phyloP scores from a whole-genome alignment of 108 stramenopile species.

The Fragilaria radians region DNA sequence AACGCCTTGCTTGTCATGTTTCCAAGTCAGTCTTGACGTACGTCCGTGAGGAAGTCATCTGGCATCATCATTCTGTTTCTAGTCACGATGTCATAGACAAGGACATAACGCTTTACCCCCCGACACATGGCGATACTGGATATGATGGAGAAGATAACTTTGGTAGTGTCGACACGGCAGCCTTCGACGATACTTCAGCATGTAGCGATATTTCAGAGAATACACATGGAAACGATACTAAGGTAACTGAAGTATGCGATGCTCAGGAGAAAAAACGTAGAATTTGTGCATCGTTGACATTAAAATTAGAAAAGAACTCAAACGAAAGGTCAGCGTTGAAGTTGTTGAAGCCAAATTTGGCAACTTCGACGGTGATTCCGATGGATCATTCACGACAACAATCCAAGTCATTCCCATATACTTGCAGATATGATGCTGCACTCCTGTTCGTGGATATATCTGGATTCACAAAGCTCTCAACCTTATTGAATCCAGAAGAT shows the following conservation, averaged over 20 bases:
- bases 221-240: neutral
- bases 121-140: neutral
- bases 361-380: neutral
- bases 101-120: neutral
- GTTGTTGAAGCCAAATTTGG: too few relatives aligned
- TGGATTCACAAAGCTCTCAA: constrained; percentile 25
- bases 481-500: constrained; percentile 9
- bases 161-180: neutral
- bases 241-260: neutral
- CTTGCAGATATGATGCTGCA: neutral
- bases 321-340: neutral
- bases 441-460: constrained; percentile 8
- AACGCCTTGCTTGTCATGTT: neutral
- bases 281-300: neutral
- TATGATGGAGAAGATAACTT: neutral
- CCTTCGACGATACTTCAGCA: neutral
- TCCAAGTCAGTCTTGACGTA: neutral
- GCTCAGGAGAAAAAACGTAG: too few relatives aligned
- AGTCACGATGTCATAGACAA: neutral
- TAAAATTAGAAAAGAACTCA: neutral
- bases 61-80: neutral
- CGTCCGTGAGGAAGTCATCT: neutral
- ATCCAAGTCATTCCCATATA: neutral
- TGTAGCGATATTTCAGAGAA: neutral
- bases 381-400: neutral